Conservation (phyloP, 495 filamentous ascomycete species). For the Talaromyces borbonicus region DNA sequence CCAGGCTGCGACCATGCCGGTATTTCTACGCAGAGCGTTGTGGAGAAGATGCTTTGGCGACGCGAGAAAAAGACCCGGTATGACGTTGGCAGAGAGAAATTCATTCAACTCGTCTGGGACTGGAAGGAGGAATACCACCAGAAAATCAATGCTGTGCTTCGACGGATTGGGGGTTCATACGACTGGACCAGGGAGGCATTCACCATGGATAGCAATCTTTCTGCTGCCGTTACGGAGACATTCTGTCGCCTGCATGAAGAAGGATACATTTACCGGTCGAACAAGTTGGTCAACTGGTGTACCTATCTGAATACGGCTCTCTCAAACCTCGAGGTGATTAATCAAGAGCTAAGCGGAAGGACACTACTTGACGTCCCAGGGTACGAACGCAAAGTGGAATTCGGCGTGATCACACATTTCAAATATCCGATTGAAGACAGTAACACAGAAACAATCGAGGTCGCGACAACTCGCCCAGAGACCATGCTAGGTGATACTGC, state of each 20-base stretch:
- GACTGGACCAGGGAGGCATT: slow-evolving; percentile 63
- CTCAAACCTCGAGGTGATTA: slow-evolving; percentile 66
- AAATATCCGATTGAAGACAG: slow-evolving; percentile 61
- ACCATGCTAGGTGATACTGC: slow-evolving; percentile 76
- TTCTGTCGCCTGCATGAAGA: slow-evolving; percentile 66
- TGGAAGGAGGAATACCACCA: slow-evolving; percentile 64
- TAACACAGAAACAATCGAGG: slow-evolving; percentile 54
- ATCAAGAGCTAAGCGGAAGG: slow-evolving; percentile 59
- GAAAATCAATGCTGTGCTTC: slow-evolving; percentile 49
- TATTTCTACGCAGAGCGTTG: slow-evolving; percentile 67
- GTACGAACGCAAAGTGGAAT: slow-evolving; percentile 60
- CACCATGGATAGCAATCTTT: slow-evolving; percentile 60
- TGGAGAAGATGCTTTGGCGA: slow-evolving; percentile 68
- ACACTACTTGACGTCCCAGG: slow-evolving; percentile 58
- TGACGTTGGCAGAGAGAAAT: slow-evolving; percentile 52
- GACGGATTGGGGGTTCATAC: slow-evolving; percentile 50
- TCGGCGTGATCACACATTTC: slow-evolving; percentile 61
- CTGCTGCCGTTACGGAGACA: slow-evolving; percentile 59
- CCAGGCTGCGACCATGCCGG: slow-evolving; percentile 72
- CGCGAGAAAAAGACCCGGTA: slow-evolving; percentile 54
- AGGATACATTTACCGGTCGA: slow-evolving; percentile 66
- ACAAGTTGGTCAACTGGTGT: slow-evolving; percentile 74
- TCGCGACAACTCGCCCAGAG: slow-evolving; percentile 70
- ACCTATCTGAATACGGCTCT: slow-evolving; percentile 62
- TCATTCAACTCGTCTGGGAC: slow-evolving; percentile 51